Percentiles rank a stretch among this genome's conserved stretches.
phyloP scores from a whole-genome alignment of 225 moss, liverwort and hornwort genomes.

The Sphagnum tenellum region DNA sequence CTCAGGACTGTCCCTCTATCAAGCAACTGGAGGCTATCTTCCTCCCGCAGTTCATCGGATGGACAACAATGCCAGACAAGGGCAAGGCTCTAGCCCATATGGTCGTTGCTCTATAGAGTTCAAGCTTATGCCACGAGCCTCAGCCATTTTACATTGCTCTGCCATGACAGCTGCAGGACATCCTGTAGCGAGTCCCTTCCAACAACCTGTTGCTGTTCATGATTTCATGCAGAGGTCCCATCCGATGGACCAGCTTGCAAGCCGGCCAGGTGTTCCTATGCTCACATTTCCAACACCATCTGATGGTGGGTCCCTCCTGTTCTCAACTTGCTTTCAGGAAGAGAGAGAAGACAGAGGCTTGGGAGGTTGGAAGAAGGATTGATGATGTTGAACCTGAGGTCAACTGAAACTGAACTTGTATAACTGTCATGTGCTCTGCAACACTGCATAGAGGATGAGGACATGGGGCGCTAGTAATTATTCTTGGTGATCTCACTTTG shows the following conservation, averaged over 20 bases:
- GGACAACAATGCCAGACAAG: slow-evolving; percentile 46
- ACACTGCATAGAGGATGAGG: too few relatives aligned
- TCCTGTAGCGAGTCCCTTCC: slow-evolving; percentile 64
- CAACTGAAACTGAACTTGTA: too few relatives aligned
- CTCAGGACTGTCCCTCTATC: slow-evolving; percentile 76
- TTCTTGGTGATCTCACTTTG: too few relatives aligned
- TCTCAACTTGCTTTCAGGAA: not conserved
- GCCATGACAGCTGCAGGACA: slow-evolving; percentile 86
- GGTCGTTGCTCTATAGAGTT: slow-evolving; percentile 86
- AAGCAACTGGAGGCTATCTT: slow-evolving; percentile 78
- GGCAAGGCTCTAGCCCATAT: slow-evolving; percentile 32
- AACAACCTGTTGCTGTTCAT: slow-evolving; percentile 67
- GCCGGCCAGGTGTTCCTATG: slow-evolving; percentile 61
- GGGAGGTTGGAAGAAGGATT: too few relatives aligned
- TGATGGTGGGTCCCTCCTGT: slow-evolving; percentile 46
- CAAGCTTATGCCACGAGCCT: slow-evolving; percentile 85
- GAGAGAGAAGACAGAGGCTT: too few relatives aligned
- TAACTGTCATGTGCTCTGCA: too few relatives aligned
- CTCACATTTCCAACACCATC: slow-evolving; percentile 62
- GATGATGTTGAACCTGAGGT: too few relatives aligned
- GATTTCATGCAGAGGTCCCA: slow-evolving; percentile 95
- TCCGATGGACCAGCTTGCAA: slow-evolving; percentile 90
- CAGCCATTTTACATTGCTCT: slow-evolving; percentile 82
- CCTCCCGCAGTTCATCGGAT: slow-evolving; percentile 77
- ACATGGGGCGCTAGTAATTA: too few relatives aligned